Base-by-base conservation (phyloP, 202 grass and related monocot species). In the Eragrostis tef region DNA sequence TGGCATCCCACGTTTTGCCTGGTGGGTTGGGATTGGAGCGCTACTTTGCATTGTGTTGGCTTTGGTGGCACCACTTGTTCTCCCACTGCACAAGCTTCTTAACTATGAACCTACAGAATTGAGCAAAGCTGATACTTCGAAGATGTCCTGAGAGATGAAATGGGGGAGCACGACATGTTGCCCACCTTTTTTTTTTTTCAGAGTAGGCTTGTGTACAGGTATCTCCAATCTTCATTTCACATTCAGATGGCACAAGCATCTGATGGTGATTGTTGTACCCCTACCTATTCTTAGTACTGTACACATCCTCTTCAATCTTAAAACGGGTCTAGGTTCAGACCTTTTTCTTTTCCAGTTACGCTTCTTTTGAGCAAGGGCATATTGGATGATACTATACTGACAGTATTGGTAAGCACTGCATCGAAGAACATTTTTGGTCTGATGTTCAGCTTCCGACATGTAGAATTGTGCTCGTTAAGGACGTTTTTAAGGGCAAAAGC, bases 11-110 rank as follows among this genome's bases (percentile, higher is more conserved):
- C 70, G 64, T 80, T 86, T 89, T 84, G 71, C 96, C 52, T 96
- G 87, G 96, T 89, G 89, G 90, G 74, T 93, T 54, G 93, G 90
- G 25, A 75, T 91, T 15, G 88, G 81, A n/a, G 91, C 87, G 69
- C 10, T 99, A 20, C 17, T 96, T 8, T 92, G 89, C 72, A 73
- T 99, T 46, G 20, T 87, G 46, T 13, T 99, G 53, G 91, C 93
- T 31, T 83, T 79, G 2, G 0, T 91, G 9, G 41, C 87, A 20
- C 91, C 96, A 29, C 57, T 66, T 71, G 86, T 89, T 79, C 81
- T 96, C 44, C 91, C 90, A 0, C 46, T 92, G 44, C 65, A 83
- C 62, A 83, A 43, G 72, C 49, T 89, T 22, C 78, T 93, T 1
- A 59, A 81, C 77, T 86, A 61, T 3, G 72, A 88, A 83, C 31